A percentile compares a stretch with the other conserved stretches of the same genome.
Conservation (phyloP, 177 flowering plant genomes). For the Vitis hybrid region DNA sequence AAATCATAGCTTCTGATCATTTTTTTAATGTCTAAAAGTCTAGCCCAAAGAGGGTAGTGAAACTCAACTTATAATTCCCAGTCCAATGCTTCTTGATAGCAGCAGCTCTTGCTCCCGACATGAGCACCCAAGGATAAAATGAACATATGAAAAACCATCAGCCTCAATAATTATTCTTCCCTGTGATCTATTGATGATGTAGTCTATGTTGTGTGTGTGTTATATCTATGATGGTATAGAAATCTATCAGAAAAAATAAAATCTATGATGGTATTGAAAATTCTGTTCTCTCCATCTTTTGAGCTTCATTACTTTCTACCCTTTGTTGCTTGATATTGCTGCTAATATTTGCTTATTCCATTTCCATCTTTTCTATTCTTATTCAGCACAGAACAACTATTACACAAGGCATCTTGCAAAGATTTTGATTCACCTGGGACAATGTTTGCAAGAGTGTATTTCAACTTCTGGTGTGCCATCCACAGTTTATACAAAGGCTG, state of each 20-base stretch:
- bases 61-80: not conserved
- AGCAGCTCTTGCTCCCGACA: not conserved
- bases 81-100: not conserved
- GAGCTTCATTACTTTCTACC: not conserved
- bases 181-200: not conserved
- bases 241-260: too few relatives aligned
- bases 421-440: slow-evolving; percentile 72
- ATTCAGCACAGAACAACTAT: slow-evolving; percentile 76
- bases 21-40: not conserved
- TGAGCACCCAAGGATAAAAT: not conserved
- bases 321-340: too few relatives aligned
- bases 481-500: slow-evolving; percentile 47
- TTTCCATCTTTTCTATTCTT: slow-evolving; percentile 12
- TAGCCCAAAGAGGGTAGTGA: not conserved
- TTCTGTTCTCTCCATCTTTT: not conserved
- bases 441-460: slow-evolving; percentile 78
- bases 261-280: not conserved
- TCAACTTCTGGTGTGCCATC: slow-evolving; percentile 48
- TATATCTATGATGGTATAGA: not conserved
- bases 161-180: not conserved
- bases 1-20: not conserved
- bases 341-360: not conserved
- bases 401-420: slow-evolving; percentile 88
- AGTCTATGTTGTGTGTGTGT: not conserved
- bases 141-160: not conserved